These are phyloP conservation scores for Kuraishia hungarica DNA, from an alignment of 805 yeast species.

Conservation along the genomic window DNA sequence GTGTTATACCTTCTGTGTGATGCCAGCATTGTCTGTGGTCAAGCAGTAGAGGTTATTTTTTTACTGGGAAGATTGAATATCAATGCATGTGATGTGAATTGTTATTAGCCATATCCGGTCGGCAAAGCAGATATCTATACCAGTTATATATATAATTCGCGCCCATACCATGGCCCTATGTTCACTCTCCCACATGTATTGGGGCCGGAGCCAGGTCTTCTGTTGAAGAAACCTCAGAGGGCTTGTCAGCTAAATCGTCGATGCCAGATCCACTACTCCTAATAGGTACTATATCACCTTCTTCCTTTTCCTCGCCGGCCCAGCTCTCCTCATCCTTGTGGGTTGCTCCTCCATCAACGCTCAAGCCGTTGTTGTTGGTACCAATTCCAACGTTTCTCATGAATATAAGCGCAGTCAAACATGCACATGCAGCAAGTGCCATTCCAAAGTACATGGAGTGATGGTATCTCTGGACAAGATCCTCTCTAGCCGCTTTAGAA, in stretches of 20 bases:
- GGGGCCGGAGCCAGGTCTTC: background rate
- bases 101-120: too few relatives aligned
- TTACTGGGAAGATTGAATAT: too few relatives aligned
- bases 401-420: background rate
- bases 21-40: too few relatives aligned
- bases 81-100: too few relatives aligned
- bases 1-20: too few relatives aligned
- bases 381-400: constrained; percentile 1
- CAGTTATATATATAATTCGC: too few relatives aligned
- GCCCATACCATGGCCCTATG: too few relatives aligned
- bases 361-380: background rate
- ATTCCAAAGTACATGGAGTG: background rate
- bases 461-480: background rate
- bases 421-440: background rate
- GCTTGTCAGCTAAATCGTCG: background rate
- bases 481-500: background rate
- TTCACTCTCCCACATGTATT: background rate
- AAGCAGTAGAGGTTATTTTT: too few relatives aligned
- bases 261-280: background rate
- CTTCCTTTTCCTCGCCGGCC: background rate
- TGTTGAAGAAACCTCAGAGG: background rate
- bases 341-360: background rate
- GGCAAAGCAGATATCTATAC: too few relatives aligned
- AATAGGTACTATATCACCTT: background rate
- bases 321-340: background rate